phyloP scores from a whole-genome alignment of 768 basidiomycete species.

The Hygrocybe punicea region DNA sequence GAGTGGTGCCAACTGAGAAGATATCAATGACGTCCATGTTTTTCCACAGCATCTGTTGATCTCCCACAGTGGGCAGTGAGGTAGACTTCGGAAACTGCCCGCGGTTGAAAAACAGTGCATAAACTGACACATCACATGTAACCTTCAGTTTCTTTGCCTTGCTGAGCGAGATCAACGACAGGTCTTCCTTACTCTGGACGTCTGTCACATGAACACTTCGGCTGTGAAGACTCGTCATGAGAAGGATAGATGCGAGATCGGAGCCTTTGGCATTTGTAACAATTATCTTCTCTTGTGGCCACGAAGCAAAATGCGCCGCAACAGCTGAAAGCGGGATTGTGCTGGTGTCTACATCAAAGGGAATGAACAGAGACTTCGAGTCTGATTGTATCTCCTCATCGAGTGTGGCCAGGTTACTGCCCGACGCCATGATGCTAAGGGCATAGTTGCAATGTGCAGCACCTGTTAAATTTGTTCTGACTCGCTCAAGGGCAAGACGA shows the following conservation, averaged over 20 bases:
- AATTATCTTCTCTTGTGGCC: slow-evolving; percentile 91
- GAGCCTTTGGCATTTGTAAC: slow-evolving; percentile 90
- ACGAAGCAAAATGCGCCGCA: slow-evolving; percentile 83
- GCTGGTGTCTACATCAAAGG: slow-evolving; percentile 52
- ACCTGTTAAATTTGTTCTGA: slow-evolving; percentile 59
- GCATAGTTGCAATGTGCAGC: slow-evolving; percentile 85
- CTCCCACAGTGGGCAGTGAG: slow-evolving; percentile 66
- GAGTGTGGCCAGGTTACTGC: slow-evolving; percentile 57
- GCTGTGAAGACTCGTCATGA: slow-evolving; percentile 89
- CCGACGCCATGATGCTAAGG: slow-evolving; percentile 71
- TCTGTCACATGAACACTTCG: slow-evolving; percentile 89
- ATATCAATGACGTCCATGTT: slow-evolving; percentile 81
- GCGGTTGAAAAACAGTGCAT: slow-evolving; percentile 80
- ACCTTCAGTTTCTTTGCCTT: slow-evolving; percentile 92
- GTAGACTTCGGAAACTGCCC: slow-evolving; percentile 67
- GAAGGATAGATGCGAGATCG: slow-evolving; percentile 86
- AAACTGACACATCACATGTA: slow-evolving; percentile 93
- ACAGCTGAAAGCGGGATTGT: slow-evolving; percentile 66
- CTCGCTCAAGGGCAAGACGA: slow-evolving; percentile 60
- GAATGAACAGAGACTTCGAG: slow-evolving; percentile 83
- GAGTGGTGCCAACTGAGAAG: slow-evolving; percentile 85
- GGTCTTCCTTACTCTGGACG: slow-evolving; percentile 80
- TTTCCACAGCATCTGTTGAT: slow-evolving; percentile 83
- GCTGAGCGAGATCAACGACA: slow-evolving; percentile 87
- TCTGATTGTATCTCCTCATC: slow-evolving; percentile 77